Base-by-base conservation (phyloP, 768 basidiomycete species). In the Gyrodon lividus region DNA sequence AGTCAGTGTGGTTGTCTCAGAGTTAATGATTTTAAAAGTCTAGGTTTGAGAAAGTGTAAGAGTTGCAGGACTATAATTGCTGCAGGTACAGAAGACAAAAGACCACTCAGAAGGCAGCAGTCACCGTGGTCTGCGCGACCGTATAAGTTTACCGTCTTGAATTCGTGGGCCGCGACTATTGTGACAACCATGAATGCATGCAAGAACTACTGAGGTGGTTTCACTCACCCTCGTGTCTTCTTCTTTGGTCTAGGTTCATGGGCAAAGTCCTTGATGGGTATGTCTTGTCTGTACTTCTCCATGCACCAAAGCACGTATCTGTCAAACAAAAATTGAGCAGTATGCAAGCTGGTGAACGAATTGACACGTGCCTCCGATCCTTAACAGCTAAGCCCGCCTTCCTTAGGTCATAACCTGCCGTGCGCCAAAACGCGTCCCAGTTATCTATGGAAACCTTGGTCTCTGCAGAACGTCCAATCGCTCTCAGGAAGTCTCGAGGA, bases 251-350 rank as follows among this genome's bases (percentile, higher is more conserved):
- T 78, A 10, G 77, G 66, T 46, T 83, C 81, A 58, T 88, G 81
- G 6, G 84, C 83, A 64, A 89, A 88, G 8, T 77, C 74, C 17
- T 73, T 63, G 2, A 87, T 73, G 1, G 81, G 71, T 23, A 73
- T 60, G 1, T 81, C 83, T 46, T 73, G 72, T 22, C 88, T 77
- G 66, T 77, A 93, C 63, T 89, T 92, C 63, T 89, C 82, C 83
- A 90, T 83, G 59, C 84, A 84, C 91, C 89, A 92, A 7, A 92
- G 71, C 50, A 92, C 81, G 60, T 93, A 93, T 63, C 91, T 92
- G 58, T 14, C 24, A 26, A 39, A n/a, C 8, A 40, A 42, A 55
- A 54, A 42, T 20, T 17, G 19, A 53, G 39, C 31, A 48, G 14
- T 48, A 35, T 48, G 30, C 40, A 51, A 17, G 38, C 34, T 38